Conservation (phyloP, 805 yeast genomes). For the Ogataea henricii region DNA sequence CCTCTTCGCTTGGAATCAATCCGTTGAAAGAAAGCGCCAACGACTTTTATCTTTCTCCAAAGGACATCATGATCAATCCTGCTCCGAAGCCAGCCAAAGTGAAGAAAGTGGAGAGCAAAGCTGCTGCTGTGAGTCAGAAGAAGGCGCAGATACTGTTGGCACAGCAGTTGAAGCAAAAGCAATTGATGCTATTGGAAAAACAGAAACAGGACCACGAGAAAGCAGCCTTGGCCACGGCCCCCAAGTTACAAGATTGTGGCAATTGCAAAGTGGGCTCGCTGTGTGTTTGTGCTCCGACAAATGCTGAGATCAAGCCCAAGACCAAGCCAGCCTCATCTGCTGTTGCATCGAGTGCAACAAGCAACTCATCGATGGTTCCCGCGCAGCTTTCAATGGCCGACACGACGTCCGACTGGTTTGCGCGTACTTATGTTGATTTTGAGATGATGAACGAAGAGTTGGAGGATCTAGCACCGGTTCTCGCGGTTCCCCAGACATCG, state of each 20-base stretch:
- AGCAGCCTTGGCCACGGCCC: neutral
- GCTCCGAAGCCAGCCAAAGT: conserved; percentile 11
- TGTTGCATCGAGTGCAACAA: conserved; percentile 4
- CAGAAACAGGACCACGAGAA: conserved; percentile 15
- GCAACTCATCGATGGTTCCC: conserved; percentile 2
- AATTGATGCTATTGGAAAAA: conserved; percentile 19
- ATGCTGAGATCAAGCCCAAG: neutral
- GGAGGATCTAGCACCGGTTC: conserved; percentile 9
- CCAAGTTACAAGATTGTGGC: conserved; percentile 12
- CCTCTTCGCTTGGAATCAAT: conserved; percentile 11
- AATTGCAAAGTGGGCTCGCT: conserved; percentile 8
- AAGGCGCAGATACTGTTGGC: conserved; percentile 24
- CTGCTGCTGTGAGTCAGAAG: conserved; percentile 23
- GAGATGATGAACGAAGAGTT: conserved; percentile 16
- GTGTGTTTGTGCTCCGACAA: conserved; percentile 1
- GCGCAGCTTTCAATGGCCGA: conserved; percentile 5
- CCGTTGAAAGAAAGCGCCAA: conserved; percentile 7
- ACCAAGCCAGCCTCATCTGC: neutral
- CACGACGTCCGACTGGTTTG: conserved; percentile 12
- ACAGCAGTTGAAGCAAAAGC: conserved; percentile 25
- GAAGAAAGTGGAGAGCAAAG: conserved; percentile 23
- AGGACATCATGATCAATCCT: conserved; percentile 28
- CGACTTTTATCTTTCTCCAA: conserved; percentile 25
- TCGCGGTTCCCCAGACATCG: conserved; percentile 10
- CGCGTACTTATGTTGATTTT: conserved; percentile 12